phyloP scores from a whole-genome alignment of 441 rosid genomes.

The Cnidoscolus chayamansa region DNA sequence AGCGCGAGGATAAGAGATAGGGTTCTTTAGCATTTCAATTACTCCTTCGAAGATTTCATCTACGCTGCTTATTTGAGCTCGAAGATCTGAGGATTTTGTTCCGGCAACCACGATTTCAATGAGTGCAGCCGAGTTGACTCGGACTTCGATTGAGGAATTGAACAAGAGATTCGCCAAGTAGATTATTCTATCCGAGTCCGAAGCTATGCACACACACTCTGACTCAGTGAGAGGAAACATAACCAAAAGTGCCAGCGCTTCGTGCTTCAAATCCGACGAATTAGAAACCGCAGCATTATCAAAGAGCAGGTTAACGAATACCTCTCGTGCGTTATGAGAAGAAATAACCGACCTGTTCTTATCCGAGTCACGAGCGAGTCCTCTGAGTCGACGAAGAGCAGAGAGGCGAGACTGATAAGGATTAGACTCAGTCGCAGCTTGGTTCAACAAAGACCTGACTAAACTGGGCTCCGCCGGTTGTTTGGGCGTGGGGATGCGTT shows the following conservation, averaged over 20 bases:
- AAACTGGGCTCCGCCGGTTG: slow-evolving; percentile 82
- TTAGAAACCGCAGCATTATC: slow-evolving; percentile 21
- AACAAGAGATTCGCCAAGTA: slow-evolving; percentile 51
- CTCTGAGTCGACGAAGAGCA: slow-evolving; percentile 69
- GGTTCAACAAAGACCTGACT: slow-evolving; percentile 57
- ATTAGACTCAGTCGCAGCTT: slow-evolving; percentile 35
- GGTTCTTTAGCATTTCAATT: slow-evolving; percentile 42
- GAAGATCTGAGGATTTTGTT: slow-evolving; percentile 55
- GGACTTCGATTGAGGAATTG: slow-evolving; percentile 57
- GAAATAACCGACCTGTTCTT: slow-evolving; percentile 67
- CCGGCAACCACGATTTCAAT: slow-evolving; percentile 68
- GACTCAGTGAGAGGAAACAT: slow-evolving; percentile 65
- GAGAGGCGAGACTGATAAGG: slow-evolving; percentile 47
- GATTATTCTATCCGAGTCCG: slow-evolving; percentile 41
- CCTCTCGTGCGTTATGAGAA: slow-evolving; percentile 43
- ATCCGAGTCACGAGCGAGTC: slow-evolving; percentile 77
- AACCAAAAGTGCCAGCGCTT: slow-evolving; percentile 59
- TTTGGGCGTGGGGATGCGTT: slow-evolving; percentile 90
- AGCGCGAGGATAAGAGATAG: slow-evolving; percentile 53
- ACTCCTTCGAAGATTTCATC: slow-evolving; percentile 68
- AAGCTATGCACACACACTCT: slow-evolving; percentile 46
- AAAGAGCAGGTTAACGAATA: slow-evolving; percentile 41
- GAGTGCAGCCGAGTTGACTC: slow-evolving; percentile 74
- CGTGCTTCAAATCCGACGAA: slow-evolving; percentile 52
- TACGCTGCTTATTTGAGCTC: slow-evolving; percentile 39